Percentiles rank a stretch among this genome's conserved stretches.
Evolutionary conservation across 495 filamentous ascomycete species (phyloP).

Genomic region (Pyrenopolyporus hunteri): DNA sequence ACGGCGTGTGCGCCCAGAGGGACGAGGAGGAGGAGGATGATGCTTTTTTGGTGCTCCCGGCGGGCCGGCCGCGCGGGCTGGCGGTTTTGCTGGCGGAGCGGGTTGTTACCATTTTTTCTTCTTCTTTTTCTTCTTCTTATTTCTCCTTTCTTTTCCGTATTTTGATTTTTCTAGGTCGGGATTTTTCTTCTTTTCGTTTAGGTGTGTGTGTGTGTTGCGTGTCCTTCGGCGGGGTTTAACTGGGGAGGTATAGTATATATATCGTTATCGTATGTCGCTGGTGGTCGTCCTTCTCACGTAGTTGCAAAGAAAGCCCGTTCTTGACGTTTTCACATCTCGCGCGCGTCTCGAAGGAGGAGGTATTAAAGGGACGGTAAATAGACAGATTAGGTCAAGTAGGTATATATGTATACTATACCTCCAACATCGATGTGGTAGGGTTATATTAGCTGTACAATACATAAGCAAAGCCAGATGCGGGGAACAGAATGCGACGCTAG

Average conservation of each 20-base stretch:
- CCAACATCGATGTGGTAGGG: too few species aligned
- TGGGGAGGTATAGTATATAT: not conserved
- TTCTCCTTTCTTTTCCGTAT: not conserved
- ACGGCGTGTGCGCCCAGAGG: constrained; percentile 71
- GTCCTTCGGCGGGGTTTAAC: not conserved
- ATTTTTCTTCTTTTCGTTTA: not conserved
- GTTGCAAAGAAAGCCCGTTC: not conserved
- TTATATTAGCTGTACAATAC: too few species aligned
- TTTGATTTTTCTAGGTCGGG: not conserved
- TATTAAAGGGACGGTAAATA: too few species aligned
- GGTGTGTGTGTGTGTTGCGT: too few species aligned
- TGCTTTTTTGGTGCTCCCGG: not conserved
- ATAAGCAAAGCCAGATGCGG: constrained; percentile 1
- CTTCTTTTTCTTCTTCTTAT: not conserved
- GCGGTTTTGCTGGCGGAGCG: constrained; percentile 40
- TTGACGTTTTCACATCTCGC: not conserved
- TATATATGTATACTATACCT: too few species aligned
- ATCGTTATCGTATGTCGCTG: too few species aligned
- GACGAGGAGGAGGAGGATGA: not conserved
- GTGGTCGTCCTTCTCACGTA: too few species aligned
- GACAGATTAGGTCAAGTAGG: too few species aligned
- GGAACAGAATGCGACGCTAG: constrained; percentile 1
- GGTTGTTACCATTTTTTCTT: constrained; percentile 38
- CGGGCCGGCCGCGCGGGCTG: not conserved
- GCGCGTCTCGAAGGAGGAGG: too few species aligned